phyloP scores from a whole-genome alignment of 73 alveolate species.

The Paramecium pentaurelia region DNA sequence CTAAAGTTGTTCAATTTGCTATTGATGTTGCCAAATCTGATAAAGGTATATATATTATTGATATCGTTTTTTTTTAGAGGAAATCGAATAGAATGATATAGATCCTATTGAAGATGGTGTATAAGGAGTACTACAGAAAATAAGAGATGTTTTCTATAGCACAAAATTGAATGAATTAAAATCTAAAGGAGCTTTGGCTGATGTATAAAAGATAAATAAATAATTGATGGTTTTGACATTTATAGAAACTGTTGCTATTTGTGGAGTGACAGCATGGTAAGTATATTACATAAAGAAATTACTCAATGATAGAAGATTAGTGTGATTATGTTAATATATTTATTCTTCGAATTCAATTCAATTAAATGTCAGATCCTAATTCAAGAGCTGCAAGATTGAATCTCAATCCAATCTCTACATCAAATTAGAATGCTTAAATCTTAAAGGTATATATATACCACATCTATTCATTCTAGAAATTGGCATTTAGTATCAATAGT shows the following conservation, averaged over 20 bases:
- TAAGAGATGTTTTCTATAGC: neutral
- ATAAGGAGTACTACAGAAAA: neutral
- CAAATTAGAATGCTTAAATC: neutral
- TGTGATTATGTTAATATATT: neutral
- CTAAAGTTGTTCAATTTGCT: conserved; percentile 24
- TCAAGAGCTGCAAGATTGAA: neutral
- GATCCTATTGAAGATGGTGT: conserved; percentile 48
- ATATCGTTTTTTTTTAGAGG: neutral
- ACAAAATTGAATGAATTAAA: conserved; percentile 3
- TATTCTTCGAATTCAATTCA: neutral
- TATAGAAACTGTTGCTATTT: conserved; percentile 2
- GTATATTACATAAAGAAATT: conserved; percentile 29
- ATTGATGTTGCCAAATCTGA: conserved; percentile 24
- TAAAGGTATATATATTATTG: neutral
- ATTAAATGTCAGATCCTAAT: neutral
- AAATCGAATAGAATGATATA: conserved; percentile 1
- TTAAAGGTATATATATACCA: neutral
- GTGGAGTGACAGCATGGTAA: conserved; percentile 47
- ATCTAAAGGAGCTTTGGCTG: conserved; percentile 1
- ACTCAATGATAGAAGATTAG: conserved; percentile 37
- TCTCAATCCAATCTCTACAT: neutral
- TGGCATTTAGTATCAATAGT: neutral
- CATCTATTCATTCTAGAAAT: neutral
- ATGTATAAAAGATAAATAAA: neutral
- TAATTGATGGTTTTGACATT: conserved; percentile 9